These are phyloP conservation scores for Globisporangium solare DNA, from an alignment of 352 stramenopile genomes.

Conservation along the genomic window DNA sequence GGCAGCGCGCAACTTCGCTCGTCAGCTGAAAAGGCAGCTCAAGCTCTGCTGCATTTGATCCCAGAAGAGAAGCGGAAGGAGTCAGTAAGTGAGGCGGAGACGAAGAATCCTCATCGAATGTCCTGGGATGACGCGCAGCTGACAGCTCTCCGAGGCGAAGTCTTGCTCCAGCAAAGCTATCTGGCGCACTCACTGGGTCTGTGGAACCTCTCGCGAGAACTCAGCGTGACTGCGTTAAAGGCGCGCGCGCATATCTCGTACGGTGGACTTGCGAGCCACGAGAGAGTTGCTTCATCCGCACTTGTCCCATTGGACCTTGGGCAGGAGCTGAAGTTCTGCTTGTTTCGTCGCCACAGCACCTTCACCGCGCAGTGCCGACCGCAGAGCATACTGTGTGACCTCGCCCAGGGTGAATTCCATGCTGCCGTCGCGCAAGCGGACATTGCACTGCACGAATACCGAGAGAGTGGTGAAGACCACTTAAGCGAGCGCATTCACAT, in stretches of 20 bases:
- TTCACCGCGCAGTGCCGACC: conserved; percentile 33
- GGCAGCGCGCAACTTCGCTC: conserved; percentile 16
- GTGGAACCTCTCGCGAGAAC: conserved; percentile 24
- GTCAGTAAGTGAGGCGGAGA: background rate
- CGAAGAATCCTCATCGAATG: background rate
- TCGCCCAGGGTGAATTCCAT: conserved; percentile 27
- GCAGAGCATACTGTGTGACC: conserved; percentile 32
- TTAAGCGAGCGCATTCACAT: conserved; percentile 39
- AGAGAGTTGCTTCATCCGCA: background rate
- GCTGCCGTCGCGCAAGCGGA: conserved; percentile 22
- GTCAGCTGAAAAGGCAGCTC: conserved; percentile 29
- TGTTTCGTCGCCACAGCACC: conserved; percentile 26
- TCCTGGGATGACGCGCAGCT: conserved; percentile 3
- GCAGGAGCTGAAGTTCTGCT: conserved; percentile 32
- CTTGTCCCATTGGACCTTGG: conserved; percentile 22
- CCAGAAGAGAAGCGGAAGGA: background rate
- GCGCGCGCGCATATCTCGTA: conserved; percentile 11
- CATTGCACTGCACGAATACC: conserved; percentile 34
- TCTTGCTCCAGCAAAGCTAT: conserved; percentile 34
- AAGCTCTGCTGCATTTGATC: conserved; percentile 19
- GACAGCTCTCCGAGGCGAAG: conserved; percentile 19
- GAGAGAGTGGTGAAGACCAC: conserved; percentile 30
- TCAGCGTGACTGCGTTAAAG: conserved; percentile 21
- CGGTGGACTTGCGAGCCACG: too few relatives aligned
- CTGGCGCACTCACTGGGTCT: conserved; percentile 30